These are phyloP conservation scores for Paecilomyces dactylethromorphus DNA, from an alignment of 2,329 filamentous ascomycete genomes.

Conservation along the genomic window DNA sequence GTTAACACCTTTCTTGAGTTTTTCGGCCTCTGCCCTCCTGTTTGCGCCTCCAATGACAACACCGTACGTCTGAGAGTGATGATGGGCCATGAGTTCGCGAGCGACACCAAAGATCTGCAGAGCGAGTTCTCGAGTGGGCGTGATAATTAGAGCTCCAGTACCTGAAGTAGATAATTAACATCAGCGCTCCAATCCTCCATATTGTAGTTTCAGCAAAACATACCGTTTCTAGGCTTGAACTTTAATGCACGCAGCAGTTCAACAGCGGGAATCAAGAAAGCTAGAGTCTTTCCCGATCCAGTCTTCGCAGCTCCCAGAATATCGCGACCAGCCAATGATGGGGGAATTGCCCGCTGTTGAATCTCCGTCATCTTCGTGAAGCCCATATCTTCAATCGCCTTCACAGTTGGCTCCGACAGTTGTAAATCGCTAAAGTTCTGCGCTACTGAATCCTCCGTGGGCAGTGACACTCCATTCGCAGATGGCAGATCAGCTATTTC, in stretches of 20 bases:
- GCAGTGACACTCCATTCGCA: conserved; percentile 46
- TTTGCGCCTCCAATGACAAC: conserved; percentile 97
- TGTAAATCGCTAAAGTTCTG: conserved; percentile 74
- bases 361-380: conserved; percentile 96
- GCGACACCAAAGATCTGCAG: conserved; percentile 96
- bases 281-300: conserved; percentile 88
- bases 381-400: conserved; percentile 83
- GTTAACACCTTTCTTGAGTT: conserved; percentile 90
- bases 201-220: conserved; percentile 4
- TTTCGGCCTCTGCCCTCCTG: conserved; percentile 81
- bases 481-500: conserved; percentile 47
- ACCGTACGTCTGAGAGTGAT: conserved; percentile 91
- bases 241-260: conserved; percentile 86
- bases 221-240: conserved; percentile 88
- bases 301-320: conserved; percentile 95
- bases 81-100: conserved; percentile 73
- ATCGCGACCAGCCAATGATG: conserved; percentile 80
- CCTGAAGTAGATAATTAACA: conserved; percentile 28
- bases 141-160: conserved; percentile 85
- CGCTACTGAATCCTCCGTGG: conserved; percentile 52
- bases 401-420: conserved; percentile 80
- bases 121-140: conserved; percentile 86
- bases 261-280: conserved; percentile 88
- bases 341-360: conserved; percentile 79
- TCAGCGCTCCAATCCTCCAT: background rate